Base-by-base conservation (phyloP, 75 land plant genomes). In the Isoetes taiwanensis region DNA sequence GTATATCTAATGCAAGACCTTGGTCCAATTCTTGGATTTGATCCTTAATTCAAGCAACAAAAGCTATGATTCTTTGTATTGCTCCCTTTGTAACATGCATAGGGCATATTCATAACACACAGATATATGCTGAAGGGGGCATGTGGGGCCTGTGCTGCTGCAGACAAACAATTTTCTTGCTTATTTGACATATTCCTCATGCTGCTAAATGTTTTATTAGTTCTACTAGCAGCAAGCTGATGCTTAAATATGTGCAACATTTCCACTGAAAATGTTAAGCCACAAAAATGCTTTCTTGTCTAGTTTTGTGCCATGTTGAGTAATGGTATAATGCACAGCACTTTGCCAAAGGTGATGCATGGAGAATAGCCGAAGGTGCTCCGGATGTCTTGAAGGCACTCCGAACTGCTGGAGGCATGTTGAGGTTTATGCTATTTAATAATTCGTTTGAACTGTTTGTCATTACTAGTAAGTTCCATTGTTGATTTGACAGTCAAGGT, bases 291-390 rank as follows among this genome's bases (percentile, higher is more conserved):
- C n/a, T n/a, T n/a, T n/a, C n/a, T n/a, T n/a, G n/a, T n/a, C n/a
- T n/a, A 21, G 9, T 41, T 58, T 58, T 21, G 12, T n/a, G 39
- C 9, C 29, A 31, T 24, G 9, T 39, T 0, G 34, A 38, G 30
- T 43, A 39, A 54, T 26, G 31, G 23, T 39, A 58, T 58, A 34
- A 27, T 16, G 40, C 28, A 58, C 72, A 91, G 97, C 76, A 83
- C 67, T 91, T 65, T 77, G 82, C 85, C 53, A 71, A 61, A 65
- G 89, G 79, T 52, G 76, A 80, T 66, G 97, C 94, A 26, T 91
- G 97, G 97, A 71, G 64, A 41, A 75, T 91, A 50, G 88, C 91
- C 52, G 59, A 39, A 65, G 88, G 89, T 69, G 83, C 94, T 42
- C 33, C 54, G 46, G 79, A 78, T 54, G 64, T 78, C 8, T 52